These are phyloP conservation scores for Boletus smithii DNA, from an alignment of 1,284 basidiomycete species.

Conservation along the genomic window DNA sequence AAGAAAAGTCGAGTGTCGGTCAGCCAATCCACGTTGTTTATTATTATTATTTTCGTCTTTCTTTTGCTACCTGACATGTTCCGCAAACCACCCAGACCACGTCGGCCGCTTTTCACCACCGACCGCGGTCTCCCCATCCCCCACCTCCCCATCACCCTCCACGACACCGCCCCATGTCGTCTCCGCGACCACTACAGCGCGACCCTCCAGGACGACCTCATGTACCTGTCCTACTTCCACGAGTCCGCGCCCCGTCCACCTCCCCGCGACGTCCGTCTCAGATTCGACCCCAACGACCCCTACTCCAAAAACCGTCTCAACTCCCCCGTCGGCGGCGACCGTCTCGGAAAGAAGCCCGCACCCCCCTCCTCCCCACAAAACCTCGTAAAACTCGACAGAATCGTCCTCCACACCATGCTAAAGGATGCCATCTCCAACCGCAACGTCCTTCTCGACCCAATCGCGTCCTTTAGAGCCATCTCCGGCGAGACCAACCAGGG, in stretches of 20 bases:
- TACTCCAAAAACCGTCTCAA: constrained; percentile 75
- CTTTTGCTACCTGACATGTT: constrained; percentile 28
- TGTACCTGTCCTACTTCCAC: constrained; percentile 96
- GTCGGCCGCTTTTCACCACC: constrained; percentile 47
- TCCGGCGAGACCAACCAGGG: constrained; percentile 77
- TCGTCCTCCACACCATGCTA: constrained; percentile 82
- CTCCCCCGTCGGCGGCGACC: constrained; percentile 70
- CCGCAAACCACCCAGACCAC: constrained; percentile 46
- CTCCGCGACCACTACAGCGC: constrained; percentile 83
- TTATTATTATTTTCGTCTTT: constrained; percentile 8
- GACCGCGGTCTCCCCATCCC: constrained; percentile 60
- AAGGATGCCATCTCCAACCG: constrained; percentile 79
- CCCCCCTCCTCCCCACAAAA: constrained; percentile 63
- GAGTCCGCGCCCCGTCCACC: constrained; percentile 50
- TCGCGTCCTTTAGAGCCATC: constrained; percentile 86
- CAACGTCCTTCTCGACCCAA: constrained; percentile 74
- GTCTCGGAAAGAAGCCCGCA: constrained; percentile 61
- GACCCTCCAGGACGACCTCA: constrained; percentile 81
- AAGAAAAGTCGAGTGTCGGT: too few relatives aligned
- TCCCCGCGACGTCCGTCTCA: constrained; percentile 58
- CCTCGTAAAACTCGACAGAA: constrained; percentile 75
- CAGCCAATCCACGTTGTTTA: too few relatives aligned
- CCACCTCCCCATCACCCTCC: constrained; percentile 57
- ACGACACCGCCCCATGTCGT: constrained; percentile 74
- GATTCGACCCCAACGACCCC: constrained; percentile 75